Base-by-base conservation (phyloP, 495 filamentous ascomycete species). In the Aspergillus hancockii region DNA sequence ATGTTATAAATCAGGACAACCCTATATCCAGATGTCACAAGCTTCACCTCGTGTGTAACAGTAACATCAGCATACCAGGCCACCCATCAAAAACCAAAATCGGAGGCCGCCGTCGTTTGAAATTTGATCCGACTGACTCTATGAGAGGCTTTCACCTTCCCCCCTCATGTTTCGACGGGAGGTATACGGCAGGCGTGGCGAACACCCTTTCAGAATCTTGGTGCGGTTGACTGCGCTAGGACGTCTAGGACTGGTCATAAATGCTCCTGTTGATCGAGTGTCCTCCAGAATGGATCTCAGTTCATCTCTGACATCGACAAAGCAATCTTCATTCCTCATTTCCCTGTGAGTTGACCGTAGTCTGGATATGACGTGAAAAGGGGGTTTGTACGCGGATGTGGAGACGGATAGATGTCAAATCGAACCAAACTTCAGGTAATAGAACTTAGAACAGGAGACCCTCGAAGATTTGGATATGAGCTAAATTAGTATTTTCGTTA, bases 141-240 rank as follows among this genome's bases (percentile, higher is more conserved):
- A 64, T 82, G 80, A 18, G 62, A 69, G 22, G 81, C 60, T 10
- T 75, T 57, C 10, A 87, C 71, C 23, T 77, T 75, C 0, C 84
- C 83, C 22, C 83, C 83, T 72, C 60, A 61, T 85, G 80, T 21
- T 70, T 58, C 0, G 81, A 85, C 0, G 84, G 83, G 2, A 86
- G 71, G 54, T 67, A 75, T 32, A 86, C 70, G 32, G 82, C 78
- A 18, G 85, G 67, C 0, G 83, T 85, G 19, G 73, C 83, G 62
- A 86, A 85, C 77, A 86, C 70, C 57, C 85, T 85, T 58, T 85
- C 81, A 0, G 79, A 76, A 63, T 86, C 83, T 56, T 72, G 75
- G 62, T 84, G 81, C 14, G 73, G 56, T 57, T 62, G 49, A 53
- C 36, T 13, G 53, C 59, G 19, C 4, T 21, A 13, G 49, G 14